phyloP scores from a whole-genome alignment of 1,284 basidiomycete species.

The Hemileia vastatrix region DNA sequence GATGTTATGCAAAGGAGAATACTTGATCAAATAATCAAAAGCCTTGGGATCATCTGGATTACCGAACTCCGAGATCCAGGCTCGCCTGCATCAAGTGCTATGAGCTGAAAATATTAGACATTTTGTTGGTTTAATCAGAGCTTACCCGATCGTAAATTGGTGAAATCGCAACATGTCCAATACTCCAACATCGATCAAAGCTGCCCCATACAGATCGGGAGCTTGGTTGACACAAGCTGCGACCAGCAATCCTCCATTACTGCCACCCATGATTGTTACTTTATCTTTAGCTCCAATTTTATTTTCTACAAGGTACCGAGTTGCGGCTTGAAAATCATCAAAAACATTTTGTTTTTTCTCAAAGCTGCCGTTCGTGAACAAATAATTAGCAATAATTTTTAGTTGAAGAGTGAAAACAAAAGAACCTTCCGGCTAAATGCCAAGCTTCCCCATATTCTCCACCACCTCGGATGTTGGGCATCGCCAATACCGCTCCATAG shows the following conservation, averaged over 20 bases:
- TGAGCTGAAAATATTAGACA: too few relatives aligned
- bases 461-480: conserved; percentile 60
- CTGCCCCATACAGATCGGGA: conserved; percentile 65
- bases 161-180: conserved; percentile 56
- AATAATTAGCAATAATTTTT: too few relatives aligned
- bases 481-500: conserved; percentile 63
- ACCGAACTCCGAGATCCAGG: conserved; percentile 72
- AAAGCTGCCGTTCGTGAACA: conserved; percentile 9
- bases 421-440: conserved; percentile 41
- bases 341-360: conserved; percentile 56
- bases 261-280: conserved; percentile 63
- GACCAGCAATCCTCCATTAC: conserved; percentile 68
- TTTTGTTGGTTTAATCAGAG: background rate
- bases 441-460: conserved; percentile 66
- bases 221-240: conserved; percentile 69
- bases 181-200: conserved; percentile 67
- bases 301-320: conserved; percentile 63
- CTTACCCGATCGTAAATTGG: conserved; percentile 57
- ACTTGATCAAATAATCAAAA: conserved; percentile 65
- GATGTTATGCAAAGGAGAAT: conserved; percentile 67
- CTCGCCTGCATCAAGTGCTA: conserved; percentile 51
- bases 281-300: conserved; percentile 62
- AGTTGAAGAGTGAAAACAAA: conserved; percentile 13
- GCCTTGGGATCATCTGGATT: conserved; percentile 61
- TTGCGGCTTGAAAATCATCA: conserved; percentile 64